Evolutionary conservation across 768 basidiomycete species (phyloP), one percentile per base, ranked within the genome.

Genomic region (Amanita molliuscula): DNA sequence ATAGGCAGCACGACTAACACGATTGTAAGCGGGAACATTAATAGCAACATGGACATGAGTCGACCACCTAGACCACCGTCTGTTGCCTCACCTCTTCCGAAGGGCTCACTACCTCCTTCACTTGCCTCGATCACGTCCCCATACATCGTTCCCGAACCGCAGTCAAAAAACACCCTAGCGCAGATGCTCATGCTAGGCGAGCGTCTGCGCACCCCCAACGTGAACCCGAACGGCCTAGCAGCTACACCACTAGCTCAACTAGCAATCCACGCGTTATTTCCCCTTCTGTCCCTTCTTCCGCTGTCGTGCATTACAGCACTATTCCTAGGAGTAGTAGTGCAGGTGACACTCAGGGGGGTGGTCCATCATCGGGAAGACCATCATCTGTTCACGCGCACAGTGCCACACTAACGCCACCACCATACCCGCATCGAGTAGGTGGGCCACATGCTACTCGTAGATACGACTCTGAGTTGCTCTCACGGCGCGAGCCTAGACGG

Each of bases 161-260:
- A 72, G 74, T 63, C 81, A 84, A 84, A 86, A 84, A 84, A 86
- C 74, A 82, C 50, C 74, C 68, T 60, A 77, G 82, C 83, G 83
- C 83, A 84, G 83, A 82, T 76, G 82, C 74, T 73, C 73, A 75
- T 58, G 60, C 81, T 76, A 82, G 82, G 83, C 80, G 79, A 68
- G 76, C 77, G 81, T 82, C 83, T 84, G 83, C 83, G 82, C 79
- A 75, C 56, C 71, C 66, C 61, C 61, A 60, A 54, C 59, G 61
- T 47, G 54, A 59, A 56, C 58, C 64, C 44, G 59, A 66, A 67
- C 66, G 70, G 56, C 71, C 65, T 62, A 75, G 71, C 64, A 70
- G 59, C 57, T 63, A 58, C 37, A 16, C 41, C n/a, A 48, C 20
- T 34, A 20, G 26, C 35, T 48, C 28, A n/a, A 42, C 26, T 21